Percentiles rank a stretch among this genome's conserved stretches.
phyloP scores from a whole-genome alignment of 768 basidiomycete genomes.

The Pluteus cervinus region DNA sequence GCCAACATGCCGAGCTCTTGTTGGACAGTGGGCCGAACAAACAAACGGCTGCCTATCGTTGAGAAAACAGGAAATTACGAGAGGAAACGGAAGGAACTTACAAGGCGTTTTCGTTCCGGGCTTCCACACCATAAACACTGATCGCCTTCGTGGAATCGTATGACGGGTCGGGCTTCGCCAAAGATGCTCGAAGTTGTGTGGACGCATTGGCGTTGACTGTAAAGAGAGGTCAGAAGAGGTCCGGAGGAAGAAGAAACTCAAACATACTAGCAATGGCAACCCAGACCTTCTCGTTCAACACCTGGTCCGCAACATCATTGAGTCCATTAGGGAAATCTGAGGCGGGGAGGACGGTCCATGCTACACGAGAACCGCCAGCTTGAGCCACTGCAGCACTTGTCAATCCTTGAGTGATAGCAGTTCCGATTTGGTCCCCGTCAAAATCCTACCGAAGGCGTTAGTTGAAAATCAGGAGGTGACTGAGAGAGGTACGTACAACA shows the following conservation, averaged over 20 bases:
- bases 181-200: constrained; percentile 26
- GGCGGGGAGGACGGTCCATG: constrained; percentile 39
- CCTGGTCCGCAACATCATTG: constrained; percentile 32
- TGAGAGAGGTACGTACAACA: constrained; percentile 29
- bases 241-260: constrained; percentile 1
- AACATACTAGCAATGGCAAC: constrained; percentile 45
- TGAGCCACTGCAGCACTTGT: constrained; percentile 12
- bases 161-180: constrained; percentile 31
- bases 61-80: not conserved
- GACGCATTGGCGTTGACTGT: constrained; percentile 39
- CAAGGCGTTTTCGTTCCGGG: constrained; percentile 56
- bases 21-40: constrained; percentile 7
- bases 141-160: constrained; percentile 47
- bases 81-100: constrained; percentile 22
- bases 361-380: constrained; percentile 25
- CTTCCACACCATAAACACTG: constrained; percentile 40
- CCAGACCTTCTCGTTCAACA: constrained; percentile 51
- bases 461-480: not conserved
- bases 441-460: constrained; percentile 39
- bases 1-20: constrained; percentile 26
- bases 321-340: constrained; percentile 39
- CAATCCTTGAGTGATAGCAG: constrained; percentile 34
- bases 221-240: not conserved
- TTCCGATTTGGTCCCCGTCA: constrained; percentile 49
- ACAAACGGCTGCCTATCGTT: no score